Conservation (phyloP, 345 rosid species). For the Dipteronia sinensis region DNA sequence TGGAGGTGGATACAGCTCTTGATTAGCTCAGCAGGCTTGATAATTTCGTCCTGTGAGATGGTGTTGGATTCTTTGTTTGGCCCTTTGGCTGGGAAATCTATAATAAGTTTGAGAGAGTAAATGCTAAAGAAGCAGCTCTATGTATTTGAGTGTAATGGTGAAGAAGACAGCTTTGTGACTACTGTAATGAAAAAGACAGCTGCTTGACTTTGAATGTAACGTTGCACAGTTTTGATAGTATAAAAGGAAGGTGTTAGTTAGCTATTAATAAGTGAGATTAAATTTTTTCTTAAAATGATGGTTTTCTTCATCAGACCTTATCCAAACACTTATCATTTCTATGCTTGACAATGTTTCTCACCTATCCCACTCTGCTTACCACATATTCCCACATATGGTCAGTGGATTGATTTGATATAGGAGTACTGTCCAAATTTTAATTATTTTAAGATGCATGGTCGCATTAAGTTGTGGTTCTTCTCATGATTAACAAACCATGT, state of each 20-base stretch:
- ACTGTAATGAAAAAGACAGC: not conserved
- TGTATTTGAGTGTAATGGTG: not conserved
- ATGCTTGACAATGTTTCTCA: not conserved
- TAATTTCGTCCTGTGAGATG: not conserved
- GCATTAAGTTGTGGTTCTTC: constrained; percentile 6
- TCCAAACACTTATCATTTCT: not conserved
- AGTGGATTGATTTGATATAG: not conserved
- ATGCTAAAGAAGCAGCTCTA: not conserved
- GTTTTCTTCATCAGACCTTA: not conserved
- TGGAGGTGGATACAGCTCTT: not conserved
- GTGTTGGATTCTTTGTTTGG: constrained; percentile 1
- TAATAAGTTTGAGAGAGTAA: not conserved
- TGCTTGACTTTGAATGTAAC: constrained; percentile 2
- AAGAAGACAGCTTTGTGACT: not conserved
- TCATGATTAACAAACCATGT: not conserved
- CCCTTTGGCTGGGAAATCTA: not conserved
- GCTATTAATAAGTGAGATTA: not conserved
- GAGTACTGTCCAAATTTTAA: not conserved
- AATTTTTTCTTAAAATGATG: not conserved
- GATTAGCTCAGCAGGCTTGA: constrained; percentile 2
- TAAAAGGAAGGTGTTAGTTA: not conserved
- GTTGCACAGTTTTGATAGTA: not conserved
- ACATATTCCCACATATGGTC: not conserved
- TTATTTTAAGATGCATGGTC: not conserved
- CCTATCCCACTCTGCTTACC: not conserved